A percentile compares a stretch with the other conserved stretches of the same genome.
Evolutionary conservation across 129 eudicot species (phyloP).

Genomic region (Helichrysum umbraculigerum): DNA sequence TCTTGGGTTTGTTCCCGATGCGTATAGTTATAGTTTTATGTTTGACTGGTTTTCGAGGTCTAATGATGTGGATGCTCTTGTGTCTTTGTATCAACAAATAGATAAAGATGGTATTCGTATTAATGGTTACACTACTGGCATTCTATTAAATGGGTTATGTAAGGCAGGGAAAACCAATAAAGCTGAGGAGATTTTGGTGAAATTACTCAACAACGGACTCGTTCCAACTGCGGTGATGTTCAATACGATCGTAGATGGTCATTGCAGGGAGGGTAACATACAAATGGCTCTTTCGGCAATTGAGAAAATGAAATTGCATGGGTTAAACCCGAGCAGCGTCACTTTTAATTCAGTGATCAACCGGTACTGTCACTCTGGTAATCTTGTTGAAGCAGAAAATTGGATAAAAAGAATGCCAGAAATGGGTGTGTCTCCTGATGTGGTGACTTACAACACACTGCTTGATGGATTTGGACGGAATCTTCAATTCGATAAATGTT

Average conservation of each 20-base stretch:
- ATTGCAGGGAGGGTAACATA: slow-evolving; percentile 34
- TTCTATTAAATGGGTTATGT: slow-evolving; percentile 33
- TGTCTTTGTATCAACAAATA: slow-evolving; percentile 19
- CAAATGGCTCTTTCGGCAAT: slow-evolving; percentile 20
- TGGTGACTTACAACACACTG: slow-evolving; percentile 27
- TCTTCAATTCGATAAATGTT: slow-evolving; percentile 28
- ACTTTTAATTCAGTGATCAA: slow-evolving; percentile 29
- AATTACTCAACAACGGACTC: slow-evolving; percentile 20
- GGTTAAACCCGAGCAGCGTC: slow-evolving; percentile 18
- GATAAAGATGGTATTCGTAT: slow-evolving; percentile 25
- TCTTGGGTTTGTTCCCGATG: slow-evolving; percentile 32
- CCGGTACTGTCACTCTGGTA: slow-evolving; percentile 22
- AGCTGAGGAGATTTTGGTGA: slow-evolving; percentile 33
- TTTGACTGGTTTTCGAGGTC: slow-evolving; percentile 30
- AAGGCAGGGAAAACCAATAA: slow-evolving; percentile 34
- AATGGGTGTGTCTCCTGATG: slow-evolving; percentile 25
- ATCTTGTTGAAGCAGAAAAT: slow-evolving; percentile 37
- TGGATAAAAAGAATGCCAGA: slow-evolving; percentile 29
- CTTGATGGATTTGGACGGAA: slow-evolving; percentile 26
- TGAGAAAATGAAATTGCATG: slow-evolving; percentile 30
- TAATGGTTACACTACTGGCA: slow-evolving; percentile 25
- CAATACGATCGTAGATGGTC: slow-evolving; percentile 33
- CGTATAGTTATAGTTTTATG: slow-evolving; percentile 27
- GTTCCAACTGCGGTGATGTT: slow-evolving; percentile 31
- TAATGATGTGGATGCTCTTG: slow-evolving; percentile 23